These are phyloP conservation scores for Beauveria bassiana DNA, from an alignment of 2,329 filamentous ascomycete species.

Conservation along the genomic window DNA sequence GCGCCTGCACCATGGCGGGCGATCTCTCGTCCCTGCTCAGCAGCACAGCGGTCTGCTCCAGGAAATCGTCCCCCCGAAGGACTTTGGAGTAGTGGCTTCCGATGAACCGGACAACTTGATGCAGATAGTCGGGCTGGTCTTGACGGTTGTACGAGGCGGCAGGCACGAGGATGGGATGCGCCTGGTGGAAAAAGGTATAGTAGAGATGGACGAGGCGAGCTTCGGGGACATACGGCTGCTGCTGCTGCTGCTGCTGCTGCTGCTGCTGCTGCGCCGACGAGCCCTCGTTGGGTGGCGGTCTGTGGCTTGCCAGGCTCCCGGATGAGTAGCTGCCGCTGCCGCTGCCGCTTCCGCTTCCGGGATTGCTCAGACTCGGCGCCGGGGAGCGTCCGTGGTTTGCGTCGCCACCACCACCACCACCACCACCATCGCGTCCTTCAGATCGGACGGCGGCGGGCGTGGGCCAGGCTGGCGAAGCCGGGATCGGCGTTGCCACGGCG, in stretches of 20 bases:
- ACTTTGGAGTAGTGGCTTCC: slow-evolving; percentile 1
- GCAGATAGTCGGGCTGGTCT: not conserved
- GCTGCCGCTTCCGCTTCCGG: not conserved
- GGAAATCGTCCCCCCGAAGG: not conserved
- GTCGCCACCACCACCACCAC: too few relatives aligned
- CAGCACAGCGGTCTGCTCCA: not conserved
- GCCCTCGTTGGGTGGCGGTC: not conserved
- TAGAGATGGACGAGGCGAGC: not conserved
- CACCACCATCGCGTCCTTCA: not conserved
- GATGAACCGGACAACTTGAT: not conserved
- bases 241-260: too few relatives aligned
- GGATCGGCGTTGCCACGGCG: not conserved
- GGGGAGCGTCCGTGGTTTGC: not conserved
- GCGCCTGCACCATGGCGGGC: not conserved
- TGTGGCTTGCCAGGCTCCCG: not conserved
- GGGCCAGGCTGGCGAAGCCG: not conserved
- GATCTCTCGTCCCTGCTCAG: not conserved
- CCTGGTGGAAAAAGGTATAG: not conserved
- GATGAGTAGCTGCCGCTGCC: not conserved
- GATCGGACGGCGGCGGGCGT: not conserved
- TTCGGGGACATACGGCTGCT: not conserved
- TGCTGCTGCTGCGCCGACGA: too few relatives aligned
- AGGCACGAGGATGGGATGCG: not conserved
- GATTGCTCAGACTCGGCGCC: not conserved
- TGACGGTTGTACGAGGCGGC: not conserved